These are phyloP conservation scores for Curvularia eragrostidis DNA, from an alignment of 2,329 filamentous ascomycete species.

Conservation along the genomic window DNA sequence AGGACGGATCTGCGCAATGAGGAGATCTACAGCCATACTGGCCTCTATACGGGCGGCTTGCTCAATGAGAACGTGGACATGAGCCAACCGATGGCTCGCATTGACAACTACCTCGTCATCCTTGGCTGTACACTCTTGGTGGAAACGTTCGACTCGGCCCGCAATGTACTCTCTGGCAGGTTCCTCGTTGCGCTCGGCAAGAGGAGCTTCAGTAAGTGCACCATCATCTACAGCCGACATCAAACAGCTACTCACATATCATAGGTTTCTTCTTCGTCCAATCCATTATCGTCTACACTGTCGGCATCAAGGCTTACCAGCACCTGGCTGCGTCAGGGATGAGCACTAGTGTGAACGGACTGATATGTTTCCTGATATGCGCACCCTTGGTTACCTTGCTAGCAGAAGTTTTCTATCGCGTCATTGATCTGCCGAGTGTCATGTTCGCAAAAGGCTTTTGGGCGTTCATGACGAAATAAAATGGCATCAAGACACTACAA, in stretches of 20 bases:
- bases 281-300: conserved; percentile 51
- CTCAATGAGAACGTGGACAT: conserved; percentile 47
- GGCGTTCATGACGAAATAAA: conserved; percentile 34
- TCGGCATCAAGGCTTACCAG: conserved; percentile 56
- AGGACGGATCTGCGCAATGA: conserved; percentile 44
- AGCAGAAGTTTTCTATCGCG: conserved; percentile 41
- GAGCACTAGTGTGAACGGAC: conserved; percentile 19
- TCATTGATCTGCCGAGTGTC: conserved; percentile 45
- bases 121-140: conserved; percentile 52
- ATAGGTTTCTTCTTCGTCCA: conserved; percentile 54
- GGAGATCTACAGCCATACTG: conserved; percentile 53
- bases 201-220: conserved; percentile 54
- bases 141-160: conserved; percentile 50
- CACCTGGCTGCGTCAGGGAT: conserved; percentile 26
- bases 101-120: conserved; percentile 55
- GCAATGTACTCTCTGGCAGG: conserved; percentile 45
- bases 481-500: not conserved
- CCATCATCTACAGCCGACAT: not conserved
- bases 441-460: conserved; percentile 29
- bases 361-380: conserved; percentile 37
- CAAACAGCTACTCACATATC: conserved; percentile 17
- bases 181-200: conserved; percentile 50
- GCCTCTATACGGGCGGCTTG: conserved; percentile 49
- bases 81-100: conserved; percentile 48
- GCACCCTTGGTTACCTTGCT: conserved; percentile 24